Conservation (phyloP, 805 yeast genomes). For the Yamadazyma phyllophila region DNA sequence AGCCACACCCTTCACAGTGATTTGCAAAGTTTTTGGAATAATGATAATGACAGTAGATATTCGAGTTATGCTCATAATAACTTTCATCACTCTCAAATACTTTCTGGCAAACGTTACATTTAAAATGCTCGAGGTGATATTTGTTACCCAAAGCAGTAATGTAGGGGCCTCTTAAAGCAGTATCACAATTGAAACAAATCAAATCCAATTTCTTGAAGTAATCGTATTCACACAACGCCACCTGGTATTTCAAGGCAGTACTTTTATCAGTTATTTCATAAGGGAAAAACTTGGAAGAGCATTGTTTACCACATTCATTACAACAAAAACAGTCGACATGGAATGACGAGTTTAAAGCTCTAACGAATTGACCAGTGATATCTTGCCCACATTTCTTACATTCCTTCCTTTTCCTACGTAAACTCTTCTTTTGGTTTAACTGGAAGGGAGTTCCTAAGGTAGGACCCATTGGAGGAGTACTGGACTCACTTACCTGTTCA, state of each 20-base stretch:
- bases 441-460: slow-evolving; percentile 12
- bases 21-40: slow-evolving; percentile 84
- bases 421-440: slow-evolving; percentile 9
- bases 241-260: slow-evolving; percentile 23
- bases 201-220: slow-evolving; percentile 82
- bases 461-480: background rate
- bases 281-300: slow-evolving; percentile 89
- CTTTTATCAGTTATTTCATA: slow-evolving; percentile 52
- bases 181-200: slow-evolving; percentile 82
- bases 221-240: slow-evolving; percentile 84
- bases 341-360: slow-evolving; percentile 76
- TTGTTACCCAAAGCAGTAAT: slow-evolving; percentile 90
- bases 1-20: slow-evolving; percentile 89
- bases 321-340: slow-evolving; percentile 90
- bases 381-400: slow-evolving; percentile 38
- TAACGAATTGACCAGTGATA: slow-evolving; percentile 68
- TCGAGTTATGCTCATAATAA: slow-evolving; percentile 81
- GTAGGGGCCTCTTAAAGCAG: slow-evolving; percentile 86
- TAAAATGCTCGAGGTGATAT: slow-evolving; percentile 93
- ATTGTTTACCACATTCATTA: slow-evolving; percentile 75
- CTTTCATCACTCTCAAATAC: slow-evolving; percentile 90
- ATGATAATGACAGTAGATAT: slow-evolving; percentile 88
- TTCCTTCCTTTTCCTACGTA: slow-evolving; percentile 22
- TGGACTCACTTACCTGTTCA: slow-evolving; percentile 1
- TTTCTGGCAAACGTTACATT: slow-evolving; percentile 80